Base-by-base conservation (phyloP, 768 basidiomycete genomes). In the Coprinopsis marcescibilis region DNA sequence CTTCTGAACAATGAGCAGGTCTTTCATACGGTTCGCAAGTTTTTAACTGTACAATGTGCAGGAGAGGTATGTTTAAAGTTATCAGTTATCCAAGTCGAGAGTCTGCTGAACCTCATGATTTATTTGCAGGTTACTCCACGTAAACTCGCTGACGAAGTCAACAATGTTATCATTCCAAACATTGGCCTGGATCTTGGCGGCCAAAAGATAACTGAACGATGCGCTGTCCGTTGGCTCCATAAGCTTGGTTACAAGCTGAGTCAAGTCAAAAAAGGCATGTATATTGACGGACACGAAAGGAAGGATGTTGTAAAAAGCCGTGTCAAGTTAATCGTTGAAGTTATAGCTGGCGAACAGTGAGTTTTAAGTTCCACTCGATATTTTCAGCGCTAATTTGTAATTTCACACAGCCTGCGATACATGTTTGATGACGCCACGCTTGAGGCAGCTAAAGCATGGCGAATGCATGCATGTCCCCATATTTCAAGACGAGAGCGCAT, bases 1-100 rank as follows among this genome's bases (percentile, higher is more conserved):
- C 46, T 57, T 17, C 27, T 57, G 3, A 55, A 53, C 37, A 41
- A 57, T 39, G 51, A 53, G 35, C 20, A 23, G 12, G 19, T 57
- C 29, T 12, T 26, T n/a, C 48, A 52, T 10, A 48, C 55, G 21
- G 51, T 57, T 26, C 29, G 24, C 4, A 26, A 39, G 19, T 54
- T 54, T 42, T 33, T 57, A 13, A 54, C 48, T 35, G 50, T 54
- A 15, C 8, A n/a, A n/a, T n/a, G n/a, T n/a, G n/a, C n/a, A n/a
- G n/a, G n/a, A n/a, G n/a, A n/a, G n/a, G n/a, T n/a, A n/a, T n/a
- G n/a, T n/a, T n/a, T n/a, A n/a, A n/a, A n/a, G n/a, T n/a, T n/a
- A n/a, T n/a, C n/a, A n/a, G n/a, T n/a, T n/a, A n/a, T n/a, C n/a
- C n/a, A n/a, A n/a, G n/a, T n/a, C n/a, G n/a, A n/a, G n/a, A n/a